Evolutionary conservation across 305 asterid genomes (phyloP), one percentile per base, ranked within the genome.

Genomic region (Petunia hybrid): DNA sequence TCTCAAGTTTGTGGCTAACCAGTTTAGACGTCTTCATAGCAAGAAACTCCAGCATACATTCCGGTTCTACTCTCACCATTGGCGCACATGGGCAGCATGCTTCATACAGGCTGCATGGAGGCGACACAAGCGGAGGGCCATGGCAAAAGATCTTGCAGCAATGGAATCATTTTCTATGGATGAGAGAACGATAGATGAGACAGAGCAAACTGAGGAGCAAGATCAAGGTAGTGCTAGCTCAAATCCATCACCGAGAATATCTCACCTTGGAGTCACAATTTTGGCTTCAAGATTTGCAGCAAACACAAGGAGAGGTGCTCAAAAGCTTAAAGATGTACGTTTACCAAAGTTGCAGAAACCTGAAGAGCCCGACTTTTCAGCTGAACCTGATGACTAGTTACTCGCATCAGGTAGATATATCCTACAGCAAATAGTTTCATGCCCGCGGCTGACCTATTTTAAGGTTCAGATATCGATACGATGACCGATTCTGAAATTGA

Each of bases 1-100:
- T 87, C 95, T 95, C 79, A 95, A 93, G 84, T 94, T 94, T 41
- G 99, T 95, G 0, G 98, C 99, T 0, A 95, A 94, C 83, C 99
- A 95, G 45, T 95, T 95, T 76, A 87, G 97, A 85, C 88, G 98
- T 80, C 98, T 95, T 66, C 99, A 95, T 85, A 95, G 99, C 93
- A 95, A 91, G 90, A 94, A 91, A 82, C 77, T 95, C 88, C 98
- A 95, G 89, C 99, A 95, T 82, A 94, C 99, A 0, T 95, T 95
- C 87, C 89, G 99, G 75, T 91, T 89, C 85, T 91, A 95, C 76
- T 95, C 99, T 45, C 96, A 94, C 86, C 99, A 95, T 63, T 95
- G 99, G 99, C 85, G 98, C 85, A 90, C 97, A 5, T 95, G 99
- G 99, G 98, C 97, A 2, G 95, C 99, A 1, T 93, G 98, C 88